Conservation (phyloP, 352 stramenopile species). For the Phytophthora fragariaefolia region DNA sequence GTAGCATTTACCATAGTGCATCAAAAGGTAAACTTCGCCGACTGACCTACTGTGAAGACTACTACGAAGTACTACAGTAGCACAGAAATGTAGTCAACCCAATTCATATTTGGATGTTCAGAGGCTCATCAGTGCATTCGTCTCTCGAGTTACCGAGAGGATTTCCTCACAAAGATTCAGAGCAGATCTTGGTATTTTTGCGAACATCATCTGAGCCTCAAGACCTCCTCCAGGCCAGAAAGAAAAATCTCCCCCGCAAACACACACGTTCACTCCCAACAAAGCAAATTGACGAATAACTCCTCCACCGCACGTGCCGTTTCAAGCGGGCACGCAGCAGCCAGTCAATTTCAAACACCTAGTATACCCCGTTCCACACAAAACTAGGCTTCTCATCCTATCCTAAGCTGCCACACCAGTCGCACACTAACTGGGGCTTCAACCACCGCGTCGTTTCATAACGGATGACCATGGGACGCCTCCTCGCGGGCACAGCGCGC, state of each 20-base stretch:
- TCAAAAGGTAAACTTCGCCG: no score
- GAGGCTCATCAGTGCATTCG: slow-evolving; percentile 73
- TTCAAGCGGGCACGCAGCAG: slow-evolving; percentile 3
- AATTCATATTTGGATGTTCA: slow-evolving; percentile 21
- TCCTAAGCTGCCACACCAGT: slow-evolving; percentile 3
- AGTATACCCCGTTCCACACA: no score
- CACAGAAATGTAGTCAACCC: no score
- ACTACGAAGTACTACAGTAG: no score
- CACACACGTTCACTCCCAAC: not conserved
- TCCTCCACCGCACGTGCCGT: no score
- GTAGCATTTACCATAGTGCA: no score
- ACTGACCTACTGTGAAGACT: no score
- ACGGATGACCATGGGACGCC: slow-evolving; percentile 14
- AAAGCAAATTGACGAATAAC: slow-evolving; percentile 30
- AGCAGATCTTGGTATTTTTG: slow-evolving; percentile 90
- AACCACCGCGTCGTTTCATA: slow-evolving; percentile 28
- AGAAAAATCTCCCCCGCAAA: not conserved
- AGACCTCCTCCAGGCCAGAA: not conserved
- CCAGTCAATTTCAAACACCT: slow-evolving; percentile 38
- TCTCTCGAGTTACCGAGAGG: slow-evolving; percentile 83
- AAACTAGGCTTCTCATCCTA: not conserved
- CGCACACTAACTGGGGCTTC: not conserved
- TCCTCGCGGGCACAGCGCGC: not conserved
- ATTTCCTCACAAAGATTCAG: slow-evolving; percentile 83
- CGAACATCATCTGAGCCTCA: slow-evolving; percentile 64